These are phyloP conservation scores for Craterostigma plantagineum DNA, from an alignment of 257 asterid genomes.

Conservation along the genomic window DNA sequence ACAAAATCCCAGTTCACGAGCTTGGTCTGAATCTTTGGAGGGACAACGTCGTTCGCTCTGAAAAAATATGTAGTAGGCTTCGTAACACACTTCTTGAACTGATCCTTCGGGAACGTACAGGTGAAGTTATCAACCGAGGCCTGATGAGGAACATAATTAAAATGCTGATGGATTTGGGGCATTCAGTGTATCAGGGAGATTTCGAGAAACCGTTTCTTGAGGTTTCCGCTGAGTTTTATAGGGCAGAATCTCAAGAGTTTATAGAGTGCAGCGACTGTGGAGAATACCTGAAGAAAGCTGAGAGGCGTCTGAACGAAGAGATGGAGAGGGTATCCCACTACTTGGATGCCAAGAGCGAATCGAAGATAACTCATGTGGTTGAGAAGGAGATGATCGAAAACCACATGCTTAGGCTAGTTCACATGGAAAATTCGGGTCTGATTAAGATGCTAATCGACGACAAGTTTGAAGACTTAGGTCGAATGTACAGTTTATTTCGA, in stretches of 20 bases:
- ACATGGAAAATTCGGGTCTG: constrained; percentile 83
- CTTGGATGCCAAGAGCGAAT: constrained; percentile 57
- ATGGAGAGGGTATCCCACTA: constrained; percentile 76
- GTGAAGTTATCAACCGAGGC: constrained; percentile 80
- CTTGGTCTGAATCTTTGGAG: constrained; percentile 89
- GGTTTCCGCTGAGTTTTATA: constrained; percentile 69
- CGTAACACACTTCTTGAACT: constrained; percentile 55
- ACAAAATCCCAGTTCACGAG: constrained; percentile 62
- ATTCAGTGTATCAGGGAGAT: constrained; percentile 69
- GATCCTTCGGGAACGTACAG: constrained; percentile 48
- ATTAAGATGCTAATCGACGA: constrained; percentile 74
- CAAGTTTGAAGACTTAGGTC: constrained; percentile 59
- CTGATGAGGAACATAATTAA: constrained; percentile 66
- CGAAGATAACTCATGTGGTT: constrained; percentile 52
- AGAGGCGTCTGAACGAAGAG: constrained; percentile 69
- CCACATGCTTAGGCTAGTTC: constrained; percentile 72
- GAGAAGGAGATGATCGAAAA: constrained; percentile 83
- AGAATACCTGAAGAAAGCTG: constrained; percentile 72
- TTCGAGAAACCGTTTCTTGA: constrained; percentile 73
- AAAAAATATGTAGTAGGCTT: constrained; percentile 55
- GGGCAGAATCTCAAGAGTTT: constrained; percentile 75
- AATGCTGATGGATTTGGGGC: constrained; percentile 80
- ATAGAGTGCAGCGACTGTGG: constrained; percentile 80
- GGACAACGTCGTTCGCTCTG: constrained; percentile 59
- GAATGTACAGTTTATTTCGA: constrained; percentile 66